Conservation (phyloP, 768 basidiomycete genomes). For the Boletus rex-veris region DNA sequence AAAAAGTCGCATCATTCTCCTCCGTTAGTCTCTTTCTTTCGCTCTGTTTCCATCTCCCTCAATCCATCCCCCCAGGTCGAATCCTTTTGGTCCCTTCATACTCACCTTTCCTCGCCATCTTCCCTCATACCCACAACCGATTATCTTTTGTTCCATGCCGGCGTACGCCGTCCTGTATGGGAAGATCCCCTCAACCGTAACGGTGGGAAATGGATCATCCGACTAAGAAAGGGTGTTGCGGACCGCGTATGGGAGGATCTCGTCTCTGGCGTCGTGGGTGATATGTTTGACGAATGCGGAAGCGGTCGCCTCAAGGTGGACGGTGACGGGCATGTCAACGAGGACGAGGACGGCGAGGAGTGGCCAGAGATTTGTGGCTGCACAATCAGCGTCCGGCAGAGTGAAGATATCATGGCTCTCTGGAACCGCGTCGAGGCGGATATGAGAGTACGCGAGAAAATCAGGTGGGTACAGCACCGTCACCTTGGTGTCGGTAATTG, state of each 20-base stretch:
- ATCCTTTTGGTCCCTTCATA: constrained; percentile 93
- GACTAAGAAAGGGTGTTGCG: constrained; percentile 84
- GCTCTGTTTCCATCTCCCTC: constrained; percentile 1
- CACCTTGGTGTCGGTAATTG: constrained; percentile 27
- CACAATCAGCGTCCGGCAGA: constrained; percentile 89
- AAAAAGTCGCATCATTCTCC: constrained; percentile 85
- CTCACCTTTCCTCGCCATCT: constrained; percentile 85
- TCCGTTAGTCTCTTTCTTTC: constrained; percentile 50
- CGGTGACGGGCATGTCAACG: constrained; percentile 36
- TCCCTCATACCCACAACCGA: constrained; percentile 86
- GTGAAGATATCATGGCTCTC: constrained; percentile 89
- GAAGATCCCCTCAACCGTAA: constrained; percentile 86
- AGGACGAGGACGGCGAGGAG: constrained; percentile 38
- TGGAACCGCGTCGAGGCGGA: constrained; percentile 89
- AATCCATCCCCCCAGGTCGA: constrained; percentile 59
- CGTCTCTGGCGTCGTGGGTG: constrained; percentile 82
- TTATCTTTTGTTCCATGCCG: constrained; percentile 86
- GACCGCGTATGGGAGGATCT: constrained; percentile 92
- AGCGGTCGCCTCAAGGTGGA: constrained; percentile 27
- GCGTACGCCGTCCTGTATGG: constrained; percentile 89
- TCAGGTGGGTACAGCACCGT: constrained; percentile 54
- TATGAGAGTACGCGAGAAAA: constrained; percentile 69
- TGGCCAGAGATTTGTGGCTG: constrained; percentile 91
- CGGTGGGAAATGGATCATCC: constrained; percentile 95
- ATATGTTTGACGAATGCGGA: constrained; percentile 76